Evolutionary conservation across 2,329 filamentous ascomycete species (phyloP).

Genomic region (Scedosporium aurantiacum): DNA sequence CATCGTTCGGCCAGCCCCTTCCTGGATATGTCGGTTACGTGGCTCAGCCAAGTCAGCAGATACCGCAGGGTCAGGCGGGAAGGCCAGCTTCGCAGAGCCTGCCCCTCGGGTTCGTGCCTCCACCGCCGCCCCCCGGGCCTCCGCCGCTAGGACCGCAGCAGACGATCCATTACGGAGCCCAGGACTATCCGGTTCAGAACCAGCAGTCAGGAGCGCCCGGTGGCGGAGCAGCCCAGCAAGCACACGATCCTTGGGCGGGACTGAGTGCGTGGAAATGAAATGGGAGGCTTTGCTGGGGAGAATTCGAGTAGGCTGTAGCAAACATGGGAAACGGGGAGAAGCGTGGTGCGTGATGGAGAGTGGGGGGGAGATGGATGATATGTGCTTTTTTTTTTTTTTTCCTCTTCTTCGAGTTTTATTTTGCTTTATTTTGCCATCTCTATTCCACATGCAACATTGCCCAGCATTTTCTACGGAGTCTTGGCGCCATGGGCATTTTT

Average conservation of each 20-base stretch:
- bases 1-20: constrained; percentile 32
- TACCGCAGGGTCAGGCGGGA: constrained; percentile 31
- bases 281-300: background rate
- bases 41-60: constrained; percentile 33
- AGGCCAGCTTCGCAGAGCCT: constrained; percentile 25
- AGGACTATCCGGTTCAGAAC: constrained; percentile 20
- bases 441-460: background rate
- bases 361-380: too few relatives aligned
- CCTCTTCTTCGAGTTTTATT: background rate
- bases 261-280: constrained; percentile 39
- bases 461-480: too few relatives aligned
- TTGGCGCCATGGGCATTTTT: too few relatives aligned
- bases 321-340: background rate
- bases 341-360: too few relatives aligned
- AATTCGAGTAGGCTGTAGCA: background rate
- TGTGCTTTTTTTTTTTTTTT: background rate
- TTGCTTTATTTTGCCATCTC: background rate
- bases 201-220: constrained; percentile 10
- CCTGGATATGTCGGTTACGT: constrained; percentile 18
- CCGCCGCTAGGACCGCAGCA: constrained; percentile 52
- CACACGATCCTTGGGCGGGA: constrained; percentile 40
- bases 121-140: constrained; percentile 52
- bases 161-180: constrained; percentile 42
- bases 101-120: constrained; percentile 49
- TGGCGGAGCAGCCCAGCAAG: constrained; percentile 25